Evolutionary conservation across 2,329 filamentous ascomycete genomes (phyloP), one percentile per base, ranked within the genome.

Genomic region (Fusarium mangiferae): DNA sequence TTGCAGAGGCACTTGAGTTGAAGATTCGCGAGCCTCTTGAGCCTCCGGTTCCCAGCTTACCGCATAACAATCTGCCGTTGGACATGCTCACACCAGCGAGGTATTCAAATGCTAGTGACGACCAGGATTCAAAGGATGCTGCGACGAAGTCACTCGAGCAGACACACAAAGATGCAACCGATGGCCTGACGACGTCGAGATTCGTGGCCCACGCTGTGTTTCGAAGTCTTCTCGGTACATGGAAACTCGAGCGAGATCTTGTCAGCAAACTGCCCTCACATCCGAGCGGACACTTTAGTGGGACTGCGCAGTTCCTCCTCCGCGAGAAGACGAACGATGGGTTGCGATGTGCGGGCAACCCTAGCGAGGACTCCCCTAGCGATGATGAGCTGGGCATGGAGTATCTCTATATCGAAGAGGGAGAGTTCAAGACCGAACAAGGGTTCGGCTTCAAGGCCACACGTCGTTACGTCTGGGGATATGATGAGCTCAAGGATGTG

Each of bases 381-480:
- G 77, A 76, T 11, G 76, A 78, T 5, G 83, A 85, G 20, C 67
- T 79, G 1, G 87, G 84, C 1, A 78, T 85, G 30, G 91, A 94
- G 78, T 93, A 93, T 70, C 84, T 94, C 7, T 94, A 94, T 78
- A 83, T 91, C 46, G 91, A 93, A 77, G 87, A 92, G 63, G 92
- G 92, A 7, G 87, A 88, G 9, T 92, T 94, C 78, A 87, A 82
- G 30, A 89, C 90, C 9, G 83, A 86, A 4, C 85, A 84, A 35
- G 89, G 89, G 0, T 82, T 90, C 52, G 82, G 83, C 2, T 92
- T 93, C 81, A 85, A 84, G 22, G 91, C 91, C 0, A 90, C 86
- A 17, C 84, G 91, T 28, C 88, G 92, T 17, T 95, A 95, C 76
- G 86, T 94, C 3, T 95, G 93, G 85, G 88, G 93, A 0, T 95